Evolutionary conservation across 805 yeast species (phyloP), one percentile per base, ranked within the genome.

Genomic region (Ogataea methanolica): DNA sequence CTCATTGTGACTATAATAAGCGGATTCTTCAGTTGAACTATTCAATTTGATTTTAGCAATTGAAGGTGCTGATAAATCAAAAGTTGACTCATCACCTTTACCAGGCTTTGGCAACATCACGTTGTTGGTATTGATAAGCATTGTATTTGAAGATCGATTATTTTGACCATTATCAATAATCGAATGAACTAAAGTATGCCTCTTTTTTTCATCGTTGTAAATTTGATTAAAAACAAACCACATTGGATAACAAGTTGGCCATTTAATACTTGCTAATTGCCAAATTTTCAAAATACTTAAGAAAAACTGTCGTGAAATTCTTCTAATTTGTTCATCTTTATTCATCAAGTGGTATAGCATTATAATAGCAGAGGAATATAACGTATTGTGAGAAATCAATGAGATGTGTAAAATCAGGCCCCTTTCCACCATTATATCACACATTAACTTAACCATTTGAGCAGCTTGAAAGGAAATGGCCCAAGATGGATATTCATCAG

Each of bases 391-490:
- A 2, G 60, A 50, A 23, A 83, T 44, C 76, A 68, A 36, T 76
- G 76, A 52, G n/a, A 51, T 53, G 36, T 54, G 52, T 5, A 43
- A 33, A n/a, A 60, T 58, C 80, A 82, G 33, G 79, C 82, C 55
- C 73, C 74, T 84, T 39, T 74, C 76, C 31, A 73, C 62, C 50
- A 85, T 55, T 46, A 76, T 79, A 44, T 82, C 82, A 34, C 79
- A 69, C 45, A 85, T 82, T 42, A 79, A 71, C 12, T 84, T 76
- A 49, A 86, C 81, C 82, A 84, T 82, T 56, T 86, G 79, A 1
- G 90, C 87, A 1, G 92, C 88, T 63, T 84, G 89, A 69, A 86
- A 87, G 2, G 90, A 84, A 43, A 86, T 85, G 4, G 89, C 87
- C 85, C 88, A 82, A 4, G 87, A 79, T 3, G 89, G 88, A 41